These are phyloP conservation scores for Nitzschia sp. DNA, from an alignment of 108 stramenopile species.

Conservation along the genomic window DNA sequence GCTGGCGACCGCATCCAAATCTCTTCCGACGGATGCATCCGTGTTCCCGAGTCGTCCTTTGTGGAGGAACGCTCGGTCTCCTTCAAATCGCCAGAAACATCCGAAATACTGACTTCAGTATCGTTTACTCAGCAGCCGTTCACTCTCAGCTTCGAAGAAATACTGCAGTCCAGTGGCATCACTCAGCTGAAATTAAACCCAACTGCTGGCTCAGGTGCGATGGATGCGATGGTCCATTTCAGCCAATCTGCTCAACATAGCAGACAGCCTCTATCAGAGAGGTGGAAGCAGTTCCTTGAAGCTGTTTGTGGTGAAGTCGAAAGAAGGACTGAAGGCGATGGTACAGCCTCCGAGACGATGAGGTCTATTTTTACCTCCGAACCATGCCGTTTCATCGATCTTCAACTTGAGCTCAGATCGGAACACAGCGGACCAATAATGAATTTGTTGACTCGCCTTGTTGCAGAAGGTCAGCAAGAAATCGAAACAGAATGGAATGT, in stretches of 20 bases:
- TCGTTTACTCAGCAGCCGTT: not conserved
- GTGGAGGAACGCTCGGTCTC: conserved; percentile 22
- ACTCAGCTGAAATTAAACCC: no score
- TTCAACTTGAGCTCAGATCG: conserved; percentile 39
- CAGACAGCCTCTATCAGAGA: conserved; percentile 12
- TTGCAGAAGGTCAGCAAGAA: conserved; percentile 21
- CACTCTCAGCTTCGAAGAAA: not conserved
- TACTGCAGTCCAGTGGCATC: not conserved
- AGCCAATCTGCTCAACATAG: not conserved
- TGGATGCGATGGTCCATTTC: conserved; percentile 14
- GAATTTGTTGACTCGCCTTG: conserved; percentile 9
- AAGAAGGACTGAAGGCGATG: conserved; percentile 28
- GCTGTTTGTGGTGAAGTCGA: conserved; percentile 63
- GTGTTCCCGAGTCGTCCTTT: not conserved
- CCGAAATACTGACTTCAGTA: not conserved
- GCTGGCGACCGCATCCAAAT: conserved; percentile 13
- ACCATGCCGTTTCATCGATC: conserved; percentile 20
- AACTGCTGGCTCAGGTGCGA: not conserved
- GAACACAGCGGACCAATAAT: not conserved
- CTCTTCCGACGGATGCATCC: not conserved
- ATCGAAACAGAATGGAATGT: conserved; percentile 38
- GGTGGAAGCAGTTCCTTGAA: conserved; percentile 40
- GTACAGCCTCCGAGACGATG: conserved; percentile 28
- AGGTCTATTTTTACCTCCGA: conserved; percentile 23
- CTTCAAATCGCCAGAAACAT: not conserved